Evolutionary conservation across 306 rosid genomes (phyloP).

Genomic region (Malus asiatica): DNA sequence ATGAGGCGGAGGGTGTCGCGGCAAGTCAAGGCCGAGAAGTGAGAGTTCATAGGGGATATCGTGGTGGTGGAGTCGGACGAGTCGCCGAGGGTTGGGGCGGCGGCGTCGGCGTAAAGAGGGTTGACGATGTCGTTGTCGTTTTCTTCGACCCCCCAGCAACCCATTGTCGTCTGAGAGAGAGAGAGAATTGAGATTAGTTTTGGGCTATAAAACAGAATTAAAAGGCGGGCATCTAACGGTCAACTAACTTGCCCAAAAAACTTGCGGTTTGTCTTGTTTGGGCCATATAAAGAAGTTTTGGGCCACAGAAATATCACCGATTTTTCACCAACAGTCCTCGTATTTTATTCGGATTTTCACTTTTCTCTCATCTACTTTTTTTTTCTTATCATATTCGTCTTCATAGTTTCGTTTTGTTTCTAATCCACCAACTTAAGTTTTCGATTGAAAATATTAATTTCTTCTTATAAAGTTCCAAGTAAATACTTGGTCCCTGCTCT

Average conservation of each 20-base stretch:
- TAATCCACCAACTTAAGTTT: no score
- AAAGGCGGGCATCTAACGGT: background rate
- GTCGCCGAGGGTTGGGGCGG: slow-evolving; percentile 6
- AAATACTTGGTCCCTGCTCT: no score
- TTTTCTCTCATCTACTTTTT: no score
- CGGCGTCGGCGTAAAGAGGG: slow-evolving; percentile 17
- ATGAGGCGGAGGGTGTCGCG: slow-evolving; percentile 71
- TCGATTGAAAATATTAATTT: no score
- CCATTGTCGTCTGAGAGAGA: slow-evolving; percentile 17
- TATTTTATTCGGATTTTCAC: no score
- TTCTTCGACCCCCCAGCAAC: slow-evolving; percentile 59
- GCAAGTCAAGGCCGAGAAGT: slow-evolving; percentile 63
- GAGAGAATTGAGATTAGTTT: background rate
- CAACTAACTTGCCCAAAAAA: background rate
- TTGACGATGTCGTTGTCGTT: slow-evolving; percentile 34
- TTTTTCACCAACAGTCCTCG: no score
- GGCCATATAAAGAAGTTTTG: background rate
- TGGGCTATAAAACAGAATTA: background rate
- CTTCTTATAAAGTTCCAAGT: no score
- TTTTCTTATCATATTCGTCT: no score
- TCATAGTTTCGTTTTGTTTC: no score
- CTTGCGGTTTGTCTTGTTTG: background rate
- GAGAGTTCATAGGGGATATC: slow-evolving; percentile 63
- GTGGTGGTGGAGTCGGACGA: slow-evolving; percentile 19
- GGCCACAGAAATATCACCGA: no score